Evolutionary conservation across 345 rosid species (phyloP).

Genomic region (Hypericum androsaemum): DNA sequence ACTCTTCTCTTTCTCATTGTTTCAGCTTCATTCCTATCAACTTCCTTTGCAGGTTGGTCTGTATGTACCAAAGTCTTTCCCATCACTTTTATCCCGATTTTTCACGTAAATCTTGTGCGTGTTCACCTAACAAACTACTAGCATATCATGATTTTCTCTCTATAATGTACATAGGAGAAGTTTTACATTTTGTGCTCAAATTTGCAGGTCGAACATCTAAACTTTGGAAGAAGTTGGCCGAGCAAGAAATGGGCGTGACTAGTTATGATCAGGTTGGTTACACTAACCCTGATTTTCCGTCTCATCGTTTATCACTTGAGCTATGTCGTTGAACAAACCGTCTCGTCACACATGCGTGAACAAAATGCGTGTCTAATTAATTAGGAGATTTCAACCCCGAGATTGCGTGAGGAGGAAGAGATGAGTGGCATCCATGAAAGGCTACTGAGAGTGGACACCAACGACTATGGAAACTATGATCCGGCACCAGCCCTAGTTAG

Average conservation of each 20-base stretch:
- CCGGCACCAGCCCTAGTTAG: conserved; percentile 58
- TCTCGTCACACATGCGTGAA: no score
- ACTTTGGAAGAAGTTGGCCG: conserved; percentile 12
- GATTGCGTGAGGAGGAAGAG: conserved; percentile 8
- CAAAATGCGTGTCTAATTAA: no score
- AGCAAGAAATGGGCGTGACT: conserved; percentile 15
- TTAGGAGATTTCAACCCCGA: conserved; percentile 8
- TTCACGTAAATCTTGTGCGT: neutral
- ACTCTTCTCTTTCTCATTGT: conserved; percentile 41
- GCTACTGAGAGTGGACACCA: conserved; percentile 42
- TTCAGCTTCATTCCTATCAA: conserved; percentile 32
- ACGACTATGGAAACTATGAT: conserved; percentile 68
- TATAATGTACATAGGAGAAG: neutral
- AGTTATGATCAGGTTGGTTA: conserved; percentile 25
- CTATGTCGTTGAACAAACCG: no score
- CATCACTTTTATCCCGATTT: conserved; percentile 15
- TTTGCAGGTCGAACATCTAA: conserved; percentile 40
- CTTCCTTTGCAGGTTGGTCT: conserved; percentile 40
- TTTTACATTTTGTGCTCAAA: neutral
- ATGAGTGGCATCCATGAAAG: conserved; percentile 41
- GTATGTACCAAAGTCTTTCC: neutral
- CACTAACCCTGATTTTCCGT: neutral
- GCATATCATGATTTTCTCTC: neutral
- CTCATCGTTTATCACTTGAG: neutral
- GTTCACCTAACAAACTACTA: neutral